These are phyloP conservation scores for Gentiana macrophylla DNA, from an alignment of 257 asterid genomes.

Conservation along the genomic window DNA sequence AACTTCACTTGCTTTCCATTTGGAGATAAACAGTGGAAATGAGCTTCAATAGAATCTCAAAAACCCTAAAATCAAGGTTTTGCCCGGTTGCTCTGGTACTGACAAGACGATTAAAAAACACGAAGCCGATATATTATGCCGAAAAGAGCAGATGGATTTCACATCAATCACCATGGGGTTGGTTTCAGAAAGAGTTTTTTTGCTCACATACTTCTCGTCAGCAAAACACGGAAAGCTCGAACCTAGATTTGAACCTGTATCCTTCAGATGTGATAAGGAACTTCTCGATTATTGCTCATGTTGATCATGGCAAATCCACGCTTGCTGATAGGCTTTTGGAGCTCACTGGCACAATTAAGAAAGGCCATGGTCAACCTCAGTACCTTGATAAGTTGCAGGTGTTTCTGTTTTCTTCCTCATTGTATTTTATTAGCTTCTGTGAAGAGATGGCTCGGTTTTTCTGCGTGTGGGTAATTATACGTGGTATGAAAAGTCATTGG, in stretches of 20 bases:
- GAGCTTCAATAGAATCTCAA: conserved; percentile 41
- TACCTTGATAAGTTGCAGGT: conserved; percentile 96
- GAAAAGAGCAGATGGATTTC: conserved; percentile 1
- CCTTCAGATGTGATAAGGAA: conserved; percentile 79
- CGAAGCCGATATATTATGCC: background rate
- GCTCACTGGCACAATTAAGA: conserved; percentile 87
- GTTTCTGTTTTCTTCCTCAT: background rate
- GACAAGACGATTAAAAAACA: background rate
- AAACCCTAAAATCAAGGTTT: conserved; percentile 22
- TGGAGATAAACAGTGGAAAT: conserved; percentile 17
- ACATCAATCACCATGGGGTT: conserved; percentile 15
- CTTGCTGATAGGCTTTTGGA: conserved; percentile 96
- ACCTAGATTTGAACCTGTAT: conserved; percentile 57
- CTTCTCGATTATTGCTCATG: conserved; percentile 94
- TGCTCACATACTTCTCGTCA: conserved; percentile 59
- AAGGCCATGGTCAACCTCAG: conserved; percentile 98
- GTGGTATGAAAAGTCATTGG: no score
- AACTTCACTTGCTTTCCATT: background rate
- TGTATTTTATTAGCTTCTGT: no score
- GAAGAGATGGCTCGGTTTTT: no score
- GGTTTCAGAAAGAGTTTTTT: conserved; percentile 48
- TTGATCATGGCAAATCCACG: conserved; percentile 98
- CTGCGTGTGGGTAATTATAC: no score
- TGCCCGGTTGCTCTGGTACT: conserved; percentile 10
- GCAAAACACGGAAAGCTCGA: conserved; percentile 29